Percentiles rank a stretch among this genome's conserved stretches.
These are phyloP conservation scores for Orbilia ellipsospora DNA, from an alignment of 2,329 filamentous ascomycete genomes.

Conservation along the genomic window DNA sequence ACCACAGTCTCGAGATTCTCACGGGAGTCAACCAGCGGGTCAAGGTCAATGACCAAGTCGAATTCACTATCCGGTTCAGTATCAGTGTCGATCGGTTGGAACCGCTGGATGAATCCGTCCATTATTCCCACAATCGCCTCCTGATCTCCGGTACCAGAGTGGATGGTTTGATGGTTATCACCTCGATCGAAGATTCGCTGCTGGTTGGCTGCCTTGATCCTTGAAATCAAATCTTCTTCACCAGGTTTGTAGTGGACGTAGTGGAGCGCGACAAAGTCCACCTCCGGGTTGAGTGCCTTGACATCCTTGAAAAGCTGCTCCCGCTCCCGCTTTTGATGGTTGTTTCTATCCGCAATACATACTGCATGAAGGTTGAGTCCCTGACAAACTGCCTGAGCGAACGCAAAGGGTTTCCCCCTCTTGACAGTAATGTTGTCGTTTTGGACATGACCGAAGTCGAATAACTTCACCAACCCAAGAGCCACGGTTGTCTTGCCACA, in stretches of 20 bases:
- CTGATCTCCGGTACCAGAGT: slow-evolving; percentile 77
- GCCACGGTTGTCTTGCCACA: slow-evolving; percentile 97
- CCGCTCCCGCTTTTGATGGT: slow-evolving; percentile 87
- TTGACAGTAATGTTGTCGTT: slow-evolving; percentile 94
- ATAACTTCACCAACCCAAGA: slow-evolving; percentile 81
- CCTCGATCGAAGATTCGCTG: slow-evolving; percentile 84
- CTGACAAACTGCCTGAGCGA: slow-evolving; percentile 69
- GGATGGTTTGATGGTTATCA: slow-evolving; percentile 98
- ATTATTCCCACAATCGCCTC: slow-evolving; percentile 87
- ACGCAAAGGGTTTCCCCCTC: slow-evolving; percentile 77
- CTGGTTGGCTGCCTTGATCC: slow-evolving; percentile 79
- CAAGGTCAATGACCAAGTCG: slow-evolving; percentile 84
- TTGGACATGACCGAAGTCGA: slow-evolving; percentile 91
- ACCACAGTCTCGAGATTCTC: slow-evolving; percentile 86
- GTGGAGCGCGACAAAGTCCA: slow-evolving; percentile 84
- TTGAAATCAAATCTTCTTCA: slow-evolving; percentile 70
- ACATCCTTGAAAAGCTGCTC: slow-evolving; percentile 87
- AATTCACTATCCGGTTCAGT: slow-evolving; percentile 81
- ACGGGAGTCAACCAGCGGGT: slow-evolving; percentile 80
- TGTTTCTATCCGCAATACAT: slow-evolving; percentile 93
- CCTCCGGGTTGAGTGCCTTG: slow-evolving; percentile 69
- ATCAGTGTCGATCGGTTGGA: slow-evolving; percentile 78
- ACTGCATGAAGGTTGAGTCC: slow-evolving; percentile 67
- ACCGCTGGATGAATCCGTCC: slow-evolving; percentile 90
- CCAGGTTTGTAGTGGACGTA: slow-evolving; percentile 76